Evolutionary conservation across 1,139 yeast genomes (phyloP).

Genomic region (Hansenula lynferdii): DNA sequence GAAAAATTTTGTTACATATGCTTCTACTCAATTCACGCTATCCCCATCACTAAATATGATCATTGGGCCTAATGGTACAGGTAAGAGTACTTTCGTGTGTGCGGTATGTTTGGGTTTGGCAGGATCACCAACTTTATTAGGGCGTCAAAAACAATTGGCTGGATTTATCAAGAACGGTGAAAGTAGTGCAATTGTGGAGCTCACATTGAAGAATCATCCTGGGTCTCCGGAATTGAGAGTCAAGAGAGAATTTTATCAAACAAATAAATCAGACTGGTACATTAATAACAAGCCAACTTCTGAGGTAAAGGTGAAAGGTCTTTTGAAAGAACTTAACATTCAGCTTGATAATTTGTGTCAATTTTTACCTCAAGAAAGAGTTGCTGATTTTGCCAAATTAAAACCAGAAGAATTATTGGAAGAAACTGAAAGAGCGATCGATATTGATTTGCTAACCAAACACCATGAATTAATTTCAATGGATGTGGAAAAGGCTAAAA

Average conservation of each 20-base stretch:
- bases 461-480: slow-evolving; percentile 55
- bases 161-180: slow-evolving; percentile 80
- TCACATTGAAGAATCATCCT: slow-evolving; percentile 50
- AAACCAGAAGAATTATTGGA: slow-evolving; percentile 68
- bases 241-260: slow-evolving; percentile 35
- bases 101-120: slow-evolving; percentile 90
- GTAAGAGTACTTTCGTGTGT: slow-evolving; percentile 90
- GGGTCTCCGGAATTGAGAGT: slow-evolving; percentile 29
- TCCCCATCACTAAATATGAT: slow-evolving; percentile 90
- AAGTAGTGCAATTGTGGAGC: slow-evolving; percentile 50
- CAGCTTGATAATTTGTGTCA: slow-evolving; percentile 92
- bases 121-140: slow-evolving; percentile 74
- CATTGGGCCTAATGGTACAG: slow-evolving; percentile 97
- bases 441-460: slow-evolving; percentile 47
- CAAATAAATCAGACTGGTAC: slow-evolving; percentile 53
- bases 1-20: slow-evolving; percentile 78
- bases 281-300: slow-evolving; percentile 42
- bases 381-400: slow-evolving; percentile 84
- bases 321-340: slow-evolving; percentile 54
- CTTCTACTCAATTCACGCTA: slow-evolving; percentile 68
- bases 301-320: slow-evolving; percentile 41
- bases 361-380: slow-evolving; percentile 92
- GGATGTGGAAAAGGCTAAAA: slow-evolving; percentile 35
- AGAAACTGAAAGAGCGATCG: slow-evolving; percentile 82
- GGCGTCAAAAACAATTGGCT: slow-evolving; percentile 62